Conservation (phyloP, 768 basidiomycete species). For the Kwoniella heveanensis region DNA sequence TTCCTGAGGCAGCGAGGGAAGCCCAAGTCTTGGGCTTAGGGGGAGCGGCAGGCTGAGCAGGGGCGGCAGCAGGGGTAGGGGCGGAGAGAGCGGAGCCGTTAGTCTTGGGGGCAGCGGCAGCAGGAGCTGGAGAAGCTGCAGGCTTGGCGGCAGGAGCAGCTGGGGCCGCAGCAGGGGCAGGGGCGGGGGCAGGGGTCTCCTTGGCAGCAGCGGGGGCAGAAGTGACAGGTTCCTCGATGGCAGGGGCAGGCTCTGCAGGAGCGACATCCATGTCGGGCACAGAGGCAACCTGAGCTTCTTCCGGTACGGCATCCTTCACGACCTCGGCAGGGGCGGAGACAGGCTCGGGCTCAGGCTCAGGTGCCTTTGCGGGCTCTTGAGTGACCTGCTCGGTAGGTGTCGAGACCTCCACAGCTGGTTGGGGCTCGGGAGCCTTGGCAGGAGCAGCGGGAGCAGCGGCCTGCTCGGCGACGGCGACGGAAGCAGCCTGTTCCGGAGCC, state of each 20-base stretch:
- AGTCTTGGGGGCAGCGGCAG: slow-evolving; percentile 26
- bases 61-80: slow-evolving; percentile 50
- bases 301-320: slow-evolving; percentile 33
- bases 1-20: slow-evolving; percentile 77
- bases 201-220: slow-evolving; percentile 33
- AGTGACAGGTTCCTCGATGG: slow-evolving; percentile 47
- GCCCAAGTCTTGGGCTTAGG: slow-evolving; percentile 82
- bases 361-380: slow-evolving; percentile 21
- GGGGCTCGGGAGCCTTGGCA: slow-evolving; percentile 22
- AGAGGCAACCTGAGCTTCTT: slow-evolving; percentile 41
- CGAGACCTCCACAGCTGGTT: slow-evolving; percentile 17
- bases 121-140: slow-evolving; percentile 25
- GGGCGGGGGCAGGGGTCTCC: slow-evolving; percentile 22
- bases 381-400: slow-evolving; percentile 15
- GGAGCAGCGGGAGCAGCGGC: slow-evolving; percentile 19
- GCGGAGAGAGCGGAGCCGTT: slow-evolving; percentile 54
- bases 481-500: slow-evolving; percentile 37
- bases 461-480: slow-evolving; percentile 12
- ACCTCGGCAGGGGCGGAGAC: slow-evolving; percentile 59
- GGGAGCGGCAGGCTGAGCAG: slow-evolving; percentile 57
- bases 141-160: slow-evolving; percentile 29
- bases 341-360: slow-evolving; percentile 36
- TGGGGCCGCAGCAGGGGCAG: slow-evolving; percentile 28
- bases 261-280: slow-evolving; percentile 45
- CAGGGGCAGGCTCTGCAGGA: slow-evolving; percentile 44